phyloP scores from a whole-genome alignment of 345 rosid species.

The Populus alba region DNA sequence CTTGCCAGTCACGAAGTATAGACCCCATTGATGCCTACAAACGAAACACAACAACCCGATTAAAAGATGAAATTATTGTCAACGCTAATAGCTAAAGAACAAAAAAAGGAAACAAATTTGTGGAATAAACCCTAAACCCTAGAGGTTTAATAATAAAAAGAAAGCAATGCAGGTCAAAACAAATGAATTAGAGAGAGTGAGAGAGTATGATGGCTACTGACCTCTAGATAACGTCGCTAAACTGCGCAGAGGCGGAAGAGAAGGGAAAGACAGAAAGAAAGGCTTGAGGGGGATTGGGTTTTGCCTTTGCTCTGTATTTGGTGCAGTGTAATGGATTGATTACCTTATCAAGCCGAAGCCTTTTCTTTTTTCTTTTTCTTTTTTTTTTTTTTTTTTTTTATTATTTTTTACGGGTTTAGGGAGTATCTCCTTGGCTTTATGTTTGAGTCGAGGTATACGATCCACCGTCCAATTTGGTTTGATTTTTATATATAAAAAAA shows the following conservation, averaged over 20 bases:
- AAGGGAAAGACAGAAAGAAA: background rate
- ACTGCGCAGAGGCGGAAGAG: background rate
- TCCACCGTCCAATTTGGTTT: background rate
- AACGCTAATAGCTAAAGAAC: background rate
- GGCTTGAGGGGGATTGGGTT: background rate
- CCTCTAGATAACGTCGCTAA: background rate
- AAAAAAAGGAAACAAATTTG: background rate
- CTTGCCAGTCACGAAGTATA: constrained; percentile 61
- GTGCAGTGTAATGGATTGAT: background rate
- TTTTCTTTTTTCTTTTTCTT: background rate
- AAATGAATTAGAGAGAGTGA: background rate
- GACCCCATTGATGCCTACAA: constrained; percentile 28
- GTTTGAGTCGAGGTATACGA: background rate
- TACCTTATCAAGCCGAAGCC: constrained; percentile 11
- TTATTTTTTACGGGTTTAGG: background rate
- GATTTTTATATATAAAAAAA: too few species aligned
- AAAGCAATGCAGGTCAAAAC: background rate
- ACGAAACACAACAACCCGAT: background rate
- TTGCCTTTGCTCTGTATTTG: background rate
- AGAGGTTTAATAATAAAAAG: background rate
- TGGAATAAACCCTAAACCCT: constrained; percentile 27
- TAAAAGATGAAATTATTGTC: background rate
- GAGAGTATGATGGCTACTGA: background rate
- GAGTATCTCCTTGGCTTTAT: background rate
- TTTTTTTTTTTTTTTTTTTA: too few species aligned